phyloP scores from a whole-genome alignment of 2,329 filamentous ascomycete species.

The Zymoseptoria ardabiliae region DNA sequence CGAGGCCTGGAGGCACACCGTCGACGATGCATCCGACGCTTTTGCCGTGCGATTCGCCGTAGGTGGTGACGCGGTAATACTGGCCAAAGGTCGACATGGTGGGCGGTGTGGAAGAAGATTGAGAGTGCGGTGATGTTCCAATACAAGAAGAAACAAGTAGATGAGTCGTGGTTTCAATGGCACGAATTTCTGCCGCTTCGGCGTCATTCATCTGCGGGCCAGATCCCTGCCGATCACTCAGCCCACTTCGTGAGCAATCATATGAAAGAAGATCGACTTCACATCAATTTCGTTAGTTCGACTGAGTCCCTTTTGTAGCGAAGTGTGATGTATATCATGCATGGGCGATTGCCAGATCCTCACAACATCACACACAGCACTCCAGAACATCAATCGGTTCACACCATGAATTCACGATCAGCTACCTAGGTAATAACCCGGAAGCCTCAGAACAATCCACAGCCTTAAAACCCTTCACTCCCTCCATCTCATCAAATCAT shows the following conservation, averaged over 20 bases:
- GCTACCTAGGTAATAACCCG: too few species aligned
- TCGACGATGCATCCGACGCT: conserved; percentile 94
- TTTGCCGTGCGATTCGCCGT: conserved; percentile 80
- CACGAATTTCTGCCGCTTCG: background rate
- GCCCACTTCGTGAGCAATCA: background rate
- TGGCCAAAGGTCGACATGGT: conserved; percentile 83
- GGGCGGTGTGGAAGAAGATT: conserved; percentile 7
- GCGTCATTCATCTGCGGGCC: background rate
- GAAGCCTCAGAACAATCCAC: background rate
- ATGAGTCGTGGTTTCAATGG: background rate
- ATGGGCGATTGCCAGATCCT: too few species aligned
- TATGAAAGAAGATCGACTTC: background rate
- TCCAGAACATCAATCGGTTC: background rate
- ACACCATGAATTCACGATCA: background rate
- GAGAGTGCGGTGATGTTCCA: background rate
- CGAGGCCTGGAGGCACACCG: conserved; percentile 79
- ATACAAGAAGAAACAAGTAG: background rate
- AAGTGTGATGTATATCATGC: too few species aligned
- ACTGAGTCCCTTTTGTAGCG: too few species aligned
- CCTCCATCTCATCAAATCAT: background rate
- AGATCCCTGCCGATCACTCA: too few species aligned
- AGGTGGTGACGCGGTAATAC: conserved; percentile 77
- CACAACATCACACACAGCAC: too few species aligned
- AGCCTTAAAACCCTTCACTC: background rate
- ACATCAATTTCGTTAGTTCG: too few species aligned